phyloP scores from a whole-genome alignment of 2,329 filamentous ascomycete genomes.

The Didymellaceae sp. region DNA sequence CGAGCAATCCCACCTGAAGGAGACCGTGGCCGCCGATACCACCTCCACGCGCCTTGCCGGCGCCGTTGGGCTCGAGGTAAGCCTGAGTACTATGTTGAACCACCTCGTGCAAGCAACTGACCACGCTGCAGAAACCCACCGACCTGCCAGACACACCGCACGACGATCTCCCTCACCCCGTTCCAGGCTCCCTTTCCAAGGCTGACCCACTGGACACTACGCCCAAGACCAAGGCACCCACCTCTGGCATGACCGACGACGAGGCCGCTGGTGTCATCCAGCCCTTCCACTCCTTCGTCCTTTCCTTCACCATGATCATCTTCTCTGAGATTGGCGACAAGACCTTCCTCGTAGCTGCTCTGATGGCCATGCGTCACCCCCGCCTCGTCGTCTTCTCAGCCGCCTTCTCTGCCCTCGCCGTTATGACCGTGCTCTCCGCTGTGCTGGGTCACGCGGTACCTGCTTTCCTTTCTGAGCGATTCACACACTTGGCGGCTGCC shows the following conservation, averaged over 20 bases:
- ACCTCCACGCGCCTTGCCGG: constrained; percentile 34
- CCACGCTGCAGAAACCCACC: constrained; percentile 69
- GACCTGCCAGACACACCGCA: constrained; percentile 81
- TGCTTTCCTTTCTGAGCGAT: constrained; percentile 83
- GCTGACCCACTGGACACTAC: constrained; percentile 61
- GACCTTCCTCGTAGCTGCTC: constrained; percentile 93
- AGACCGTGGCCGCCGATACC: constrained; percentile 16
- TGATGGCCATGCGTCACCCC: constrained; percentile 99
- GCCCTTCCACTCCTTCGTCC: constrained; percentile 84
- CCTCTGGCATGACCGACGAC: constrained; percentile 48
- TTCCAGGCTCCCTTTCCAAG: constrained; percentile 67
- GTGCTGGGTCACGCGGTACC: constrained; percentile 92
- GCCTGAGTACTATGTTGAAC: constrained; percentile 5
- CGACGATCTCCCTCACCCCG: constrained; percentile 70
- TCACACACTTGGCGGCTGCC: constrained; percentile 87
- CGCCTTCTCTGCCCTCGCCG: constrained; percentile 86
- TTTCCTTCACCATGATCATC: constrained; percentile 96
- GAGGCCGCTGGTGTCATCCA: constrained; percentile 70
- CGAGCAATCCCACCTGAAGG: constrained; percentile 69
- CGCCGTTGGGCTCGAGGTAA: constrained; percentile 49
- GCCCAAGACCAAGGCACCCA: constrained; percentile 33
- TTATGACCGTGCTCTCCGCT: constrained; percentile 95
- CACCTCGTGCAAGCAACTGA: constrained; percentile 18
- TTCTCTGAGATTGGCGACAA: constrained; percentile 98
- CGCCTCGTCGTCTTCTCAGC: constrained; percentile 92